phyloP scores from a whole-genome alignment of 805 yeast genomes.

The Pichia insulana region DNA sequence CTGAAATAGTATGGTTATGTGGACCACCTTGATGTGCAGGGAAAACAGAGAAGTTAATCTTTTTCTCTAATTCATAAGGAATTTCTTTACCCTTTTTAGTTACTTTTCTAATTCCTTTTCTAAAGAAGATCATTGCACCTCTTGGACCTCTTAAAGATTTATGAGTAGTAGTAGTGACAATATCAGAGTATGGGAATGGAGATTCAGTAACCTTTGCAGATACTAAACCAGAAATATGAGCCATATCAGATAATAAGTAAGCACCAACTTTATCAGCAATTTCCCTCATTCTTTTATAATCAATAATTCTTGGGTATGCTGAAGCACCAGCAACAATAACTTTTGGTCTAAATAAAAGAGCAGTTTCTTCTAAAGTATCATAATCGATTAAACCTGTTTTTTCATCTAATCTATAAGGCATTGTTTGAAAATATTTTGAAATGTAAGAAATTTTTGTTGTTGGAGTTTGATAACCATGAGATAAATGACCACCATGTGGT shows the following conservation, averaged over 20 bases:
- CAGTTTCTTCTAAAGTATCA: slow-evolving; percentile 75
- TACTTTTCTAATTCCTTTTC: slow-evolving; percentile 83
- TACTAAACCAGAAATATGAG: slow-evolving; percentile 92
- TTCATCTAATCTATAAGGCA: slow-evolving; percentile 90
- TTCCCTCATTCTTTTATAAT: slow-evolving; percentile 81
- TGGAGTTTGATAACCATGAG: slow-evolving; percentile 94
- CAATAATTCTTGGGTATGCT: slow-evolving; percentile 86
- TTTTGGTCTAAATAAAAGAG: slow-evolving; percentile 86
- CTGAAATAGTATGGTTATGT: slow-evolving; percentile 95
- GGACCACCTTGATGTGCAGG: slow-evolving; percentile 99
- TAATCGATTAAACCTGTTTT: slow-evolving; percentile 88
- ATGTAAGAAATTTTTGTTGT: slow-evolving; percentile 83
- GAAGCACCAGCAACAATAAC: slow-evolving; percentile 95
- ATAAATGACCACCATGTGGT: slow-evolving; percentile 97
- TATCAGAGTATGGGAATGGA: slow-evolving; percentile 89
- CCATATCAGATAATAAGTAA: slow-evolving; percentile 89
- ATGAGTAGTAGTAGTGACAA: slow-evolving; percentile 96
- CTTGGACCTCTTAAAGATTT: slow-evolving; percentile 98
- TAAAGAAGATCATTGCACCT: slow-evolving; percentile 96
- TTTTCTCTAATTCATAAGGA: slow-evolving; percentile 78
- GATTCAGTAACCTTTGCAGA: slow-evolving; percentile 92
- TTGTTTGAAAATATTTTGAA: slow-evolving; percentile 91
- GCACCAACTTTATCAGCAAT: slow-evolving; percentile 93
- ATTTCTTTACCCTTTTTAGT: slow-evolving; percentile 82
- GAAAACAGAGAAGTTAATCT: slow-evolving; percentile 93